Evolutionary conservation across 1,139 yeast genomes (phyloP).

Genomic region (Scheffersomyces parashehatae): DNA sequence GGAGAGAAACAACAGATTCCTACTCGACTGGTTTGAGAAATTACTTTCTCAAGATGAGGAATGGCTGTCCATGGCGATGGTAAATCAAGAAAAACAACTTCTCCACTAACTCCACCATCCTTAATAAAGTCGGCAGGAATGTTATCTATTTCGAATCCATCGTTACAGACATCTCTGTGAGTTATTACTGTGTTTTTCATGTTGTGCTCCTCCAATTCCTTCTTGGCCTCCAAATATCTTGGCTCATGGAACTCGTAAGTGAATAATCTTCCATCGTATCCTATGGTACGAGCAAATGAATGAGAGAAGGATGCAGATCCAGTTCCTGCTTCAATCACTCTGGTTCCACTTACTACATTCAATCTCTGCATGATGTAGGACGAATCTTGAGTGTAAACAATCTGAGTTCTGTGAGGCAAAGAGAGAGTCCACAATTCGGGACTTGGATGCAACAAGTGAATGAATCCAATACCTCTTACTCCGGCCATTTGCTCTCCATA

Average conservation of each 20-base stretch:
- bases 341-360: conserved; percentile 68
- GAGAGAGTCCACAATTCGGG: conserved; percentile 96
- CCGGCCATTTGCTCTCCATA: conserved; percentile 89
- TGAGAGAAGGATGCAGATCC: conserved; percentile 97
- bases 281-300: conserved; percentile 81
- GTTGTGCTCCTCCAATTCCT: conserved; percentile 75
- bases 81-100: conserved; percentile 78
- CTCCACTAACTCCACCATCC: conserved; percentile 18
- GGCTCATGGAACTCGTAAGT: conserved; percentile 92
- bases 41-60: conserved; percentile 65
- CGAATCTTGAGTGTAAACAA: conserved; percentile 94
- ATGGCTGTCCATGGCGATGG: conserved; percentile 99
- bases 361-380: conserved; percentile 85
- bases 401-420: conserved; percentile 95
- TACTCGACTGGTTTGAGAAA: conserved; percentile 53
- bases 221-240: conserved; percentile 73
- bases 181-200: conserved; percentile 61
- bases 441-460: conserved; percentile 85
- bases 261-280: conserved; percentile 61
- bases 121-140: conserved; percentile 32
- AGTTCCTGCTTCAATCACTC: conserved; percentile 95
- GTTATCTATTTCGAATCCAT: conserved; percentile 66
- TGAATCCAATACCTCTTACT: conserved; percentile 77
- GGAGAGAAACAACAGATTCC: conserved; percentile 95
- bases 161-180: conserved; percentile 89